Base-by-base conservation (phyloP, 768 basidiomycete genomes). In the Calocybe cyanea region DNA sequence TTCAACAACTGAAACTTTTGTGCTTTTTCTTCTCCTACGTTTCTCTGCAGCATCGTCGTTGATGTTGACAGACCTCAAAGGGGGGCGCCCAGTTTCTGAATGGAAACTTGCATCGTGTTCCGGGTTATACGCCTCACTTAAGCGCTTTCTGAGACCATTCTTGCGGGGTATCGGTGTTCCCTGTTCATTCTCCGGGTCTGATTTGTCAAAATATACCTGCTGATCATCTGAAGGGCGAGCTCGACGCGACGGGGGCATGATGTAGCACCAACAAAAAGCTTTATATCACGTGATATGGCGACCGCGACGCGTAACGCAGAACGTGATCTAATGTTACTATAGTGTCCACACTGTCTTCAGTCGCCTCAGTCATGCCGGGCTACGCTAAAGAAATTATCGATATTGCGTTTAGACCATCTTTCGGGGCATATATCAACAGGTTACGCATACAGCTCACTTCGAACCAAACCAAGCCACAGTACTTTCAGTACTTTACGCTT, bases 31-130 rank as follows among this genome's bases (percentile, higher is more conserved):
- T 44, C 92, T 69, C 46, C 83, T 74, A 39, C 91, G 77, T 62
- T 91, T 92, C 71, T 94, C 92, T 0, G 90, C 90, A 2, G 76
- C 78, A 65, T 93, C 92, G 59, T 93, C 91, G 63, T 93, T 94
- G 64, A 70, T 75, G 50, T 73, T 83, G 56, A 73, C 75, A 7
- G 73, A 69, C 57, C 73, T 76, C 38, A 70, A 59, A 18, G 71
- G 70, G 30, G 59, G 60, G 4, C 67, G 65, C 33, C 57, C 61
- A 34, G 64, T 52, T 40, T 71, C 68, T 57, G 60, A 56, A 23
- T 57, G 61, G 54, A 69, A 67, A 53, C 64, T 69, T 17, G 68
- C 70, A 45, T 75, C 72, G 45, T 70, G 61, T 41, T 73, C 76
- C 25, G 69, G 68, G 37, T 65, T 63, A 54, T 77, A 67, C 25